Evolutionary conservation across 2,329 filamentous ascomycete species (phyloP), one percentile per base, ranked within the genome.

Genomic region (Ophiostoma perfectum): DNA sequence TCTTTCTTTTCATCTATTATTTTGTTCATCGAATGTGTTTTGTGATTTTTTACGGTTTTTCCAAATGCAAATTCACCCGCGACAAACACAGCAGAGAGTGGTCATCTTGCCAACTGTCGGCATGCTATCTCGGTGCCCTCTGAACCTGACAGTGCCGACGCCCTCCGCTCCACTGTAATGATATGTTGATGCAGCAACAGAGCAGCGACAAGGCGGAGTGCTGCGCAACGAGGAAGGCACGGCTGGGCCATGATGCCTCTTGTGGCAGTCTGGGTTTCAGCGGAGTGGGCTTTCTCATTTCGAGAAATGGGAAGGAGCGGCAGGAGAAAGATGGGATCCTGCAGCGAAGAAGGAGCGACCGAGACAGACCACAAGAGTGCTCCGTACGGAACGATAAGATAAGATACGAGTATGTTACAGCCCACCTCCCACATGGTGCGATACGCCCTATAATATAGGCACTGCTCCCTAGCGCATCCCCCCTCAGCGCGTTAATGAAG

Each of bases 151-250:
- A 27, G 27, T 27, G 27, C 27, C 39, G 38, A 39, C 60, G 16
- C 60, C 58, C 65, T 66, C 49, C 58, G 14, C 62, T 66, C 68
- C 68, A 69, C 68, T 70, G 68, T 27, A 68, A 66, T 67, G 66
- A 47, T 14, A 68, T 58, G 68, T 70, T 70, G 69, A 70, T 70
- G 69, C 66, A 70, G 69, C 69, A 70, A 70, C 69, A 70, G 66
- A 64, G 52, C 39, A 63, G 60, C 16, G 60, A 18, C 60, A 18
- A 42, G 60, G 60, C 60, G 60, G 60, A 63, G 60, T 63, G 60
- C 60, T 63, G 66, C 49, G 55, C 66, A 55, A 64, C 66, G 44
- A 64, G 68, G 66, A 67, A 44, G 39, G 64, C 18, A 44, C 39
- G 38, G 18, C n/a, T n/a, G 9, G 60, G 38, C 39, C 60, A 42